phyloP scores from a whole-genome alignment of 305 asterid species.

The Fraxinus velutina region DNA sequence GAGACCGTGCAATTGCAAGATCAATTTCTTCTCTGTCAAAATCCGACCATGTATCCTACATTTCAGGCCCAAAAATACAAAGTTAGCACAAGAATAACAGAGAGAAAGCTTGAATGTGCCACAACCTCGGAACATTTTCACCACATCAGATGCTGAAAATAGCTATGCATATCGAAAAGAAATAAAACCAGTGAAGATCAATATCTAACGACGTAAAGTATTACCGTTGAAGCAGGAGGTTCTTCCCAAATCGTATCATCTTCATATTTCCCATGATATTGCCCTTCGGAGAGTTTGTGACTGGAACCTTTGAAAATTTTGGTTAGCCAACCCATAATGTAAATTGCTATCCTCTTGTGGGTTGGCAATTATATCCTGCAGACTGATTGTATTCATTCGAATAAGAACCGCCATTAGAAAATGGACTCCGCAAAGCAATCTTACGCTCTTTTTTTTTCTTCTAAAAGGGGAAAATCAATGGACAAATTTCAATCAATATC shows the following conservation, averaged over 20 bases:
- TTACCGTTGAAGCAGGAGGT: constrained; percentile 60
- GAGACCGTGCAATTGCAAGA: constrained; percentile 76
- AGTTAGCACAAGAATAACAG: constrained; percentile 16
- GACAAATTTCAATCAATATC: constrained; percentile 1
- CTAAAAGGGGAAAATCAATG: background rate
- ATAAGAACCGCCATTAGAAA: background rate
- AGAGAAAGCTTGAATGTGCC: background rate
- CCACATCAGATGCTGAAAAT: background rate
- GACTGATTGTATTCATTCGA: constrained; percentile 10
- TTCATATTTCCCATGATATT: constrained; percentile 64
- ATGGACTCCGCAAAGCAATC: constrained; percentile 6
- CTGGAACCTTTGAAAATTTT: constrained; percentile 79
- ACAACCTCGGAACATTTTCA: constrained; percentile 4
- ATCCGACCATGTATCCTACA: constrained; percentile 71
- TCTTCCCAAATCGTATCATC: constrained; percentile 60
- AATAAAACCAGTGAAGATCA: background rate
- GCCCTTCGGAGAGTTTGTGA: constrained; percentile 66
- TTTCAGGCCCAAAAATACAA: constrained; percentile 19
- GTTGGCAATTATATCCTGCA: constrained; percentile 30
- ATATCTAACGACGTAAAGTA: constrained; percentile 16
- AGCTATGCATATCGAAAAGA: background rate
- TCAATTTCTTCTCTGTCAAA: constrained; percentile 82
- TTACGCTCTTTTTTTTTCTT: background rate
- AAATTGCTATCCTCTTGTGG: constrained; percentile 20
- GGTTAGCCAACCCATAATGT: constrained; percentile 79